phyloP scores from a whole-genome alignment of 164 flowering plant species.

The Magnolia kwangsiensis region DNA sequence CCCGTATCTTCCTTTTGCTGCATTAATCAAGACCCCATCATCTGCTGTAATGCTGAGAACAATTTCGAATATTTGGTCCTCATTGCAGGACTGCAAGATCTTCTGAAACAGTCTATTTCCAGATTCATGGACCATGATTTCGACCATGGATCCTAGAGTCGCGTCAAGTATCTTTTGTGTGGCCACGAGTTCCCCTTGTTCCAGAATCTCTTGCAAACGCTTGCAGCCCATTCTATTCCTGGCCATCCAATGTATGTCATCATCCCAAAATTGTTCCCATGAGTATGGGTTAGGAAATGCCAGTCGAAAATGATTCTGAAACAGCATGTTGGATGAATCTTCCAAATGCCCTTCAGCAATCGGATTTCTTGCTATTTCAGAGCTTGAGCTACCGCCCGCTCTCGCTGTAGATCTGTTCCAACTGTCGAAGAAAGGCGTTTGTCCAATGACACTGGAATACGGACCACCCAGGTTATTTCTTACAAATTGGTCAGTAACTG shows the following conservation, averaged over 20 bases:
- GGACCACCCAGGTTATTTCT: too few relatives aligned
- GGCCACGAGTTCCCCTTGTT: neutral
- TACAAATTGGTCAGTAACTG: too few relatives aligned
- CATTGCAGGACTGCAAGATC: neutral
- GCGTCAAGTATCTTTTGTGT: conserved; percentile 1
- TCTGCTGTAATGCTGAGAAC: neutral
- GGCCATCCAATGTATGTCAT: neutral
- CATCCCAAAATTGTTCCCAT: neutral
- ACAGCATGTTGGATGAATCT: neutral
- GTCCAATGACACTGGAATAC: too few relatives aligned
- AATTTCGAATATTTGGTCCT: neutral
- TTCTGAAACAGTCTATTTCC: conserved; percentile 5
- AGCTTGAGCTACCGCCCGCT: too few relatives aligned
- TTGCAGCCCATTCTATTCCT: neutral
- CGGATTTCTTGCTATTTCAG: neutral
- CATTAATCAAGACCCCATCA: neutral
- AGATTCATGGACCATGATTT: neutral
- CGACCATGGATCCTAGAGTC: neutral
- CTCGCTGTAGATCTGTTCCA: too few relatives aligned
- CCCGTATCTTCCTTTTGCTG: neutral
- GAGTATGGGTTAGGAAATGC: neutral
- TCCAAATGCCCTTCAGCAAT: neutral
- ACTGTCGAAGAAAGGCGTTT: too few relatives aligned
- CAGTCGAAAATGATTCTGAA: neutral
- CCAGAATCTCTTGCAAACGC: neutral